Evolutionary conservation across 495 filamentous ascomycete species (phyloP).

Genomic region (Chaetomium tenue): DNA sequence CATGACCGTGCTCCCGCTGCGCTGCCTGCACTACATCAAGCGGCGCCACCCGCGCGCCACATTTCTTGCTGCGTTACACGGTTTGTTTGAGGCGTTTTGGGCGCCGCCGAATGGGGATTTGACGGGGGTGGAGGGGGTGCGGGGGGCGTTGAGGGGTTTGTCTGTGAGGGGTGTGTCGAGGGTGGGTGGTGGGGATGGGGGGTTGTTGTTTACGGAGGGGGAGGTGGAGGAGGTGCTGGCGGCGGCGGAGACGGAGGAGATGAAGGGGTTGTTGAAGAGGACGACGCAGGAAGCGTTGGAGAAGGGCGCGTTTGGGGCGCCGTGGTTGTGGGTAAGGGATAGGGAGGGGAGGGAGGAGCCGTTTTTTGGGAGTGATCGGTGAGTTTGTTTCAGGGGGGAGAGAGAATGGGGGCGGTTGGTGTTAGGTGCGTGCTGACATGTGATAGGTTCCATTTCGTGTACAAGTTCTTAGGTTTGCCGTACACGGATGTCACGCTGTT

Average conservation of each 20-base stretch:
- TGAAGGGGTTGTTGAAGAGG: constrained; percentile 58
- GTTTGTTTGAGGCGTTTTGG: constrained; percentile 45
- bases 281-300: constrained; percentile 61
- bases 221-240: constrained; percentile 52
- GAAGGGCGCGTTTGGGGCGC: constrained; percentile 68
- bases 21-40: constrained; percentile 66
- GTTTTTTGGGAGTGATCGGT: constrained; percentile 75
- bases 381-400: constrained; percentile 35
- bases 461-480: constrained; percentile 42
- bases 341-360: constrained; percentile 56
- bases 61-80: constrained; percentile 34
- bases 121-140: constrained; percentile 28
- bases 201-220: constrained; percentile 36
- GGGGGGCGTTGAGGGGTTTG: constrained; percentile 29
- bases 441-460: constrained; percentile 42
- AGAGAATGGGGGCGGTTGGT: no score
- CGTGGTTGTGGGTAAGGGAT: constrained; percentile 74
- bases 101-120: constrained; percentile 38
- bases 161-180: background rate
- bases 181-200: background rate
- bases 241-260: constrained; percentile 47
- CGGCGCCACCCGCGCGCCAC: constrained; percentile 37
- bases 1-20: constrained; percentile 50
- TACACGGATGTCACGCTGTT: constrained; percentile 38
- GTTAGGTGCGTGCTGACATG: background rate